phyloP scores from a whole-genome alignment of 176 grass and related monocot genomes.

The Chloris gayana region DNA sequence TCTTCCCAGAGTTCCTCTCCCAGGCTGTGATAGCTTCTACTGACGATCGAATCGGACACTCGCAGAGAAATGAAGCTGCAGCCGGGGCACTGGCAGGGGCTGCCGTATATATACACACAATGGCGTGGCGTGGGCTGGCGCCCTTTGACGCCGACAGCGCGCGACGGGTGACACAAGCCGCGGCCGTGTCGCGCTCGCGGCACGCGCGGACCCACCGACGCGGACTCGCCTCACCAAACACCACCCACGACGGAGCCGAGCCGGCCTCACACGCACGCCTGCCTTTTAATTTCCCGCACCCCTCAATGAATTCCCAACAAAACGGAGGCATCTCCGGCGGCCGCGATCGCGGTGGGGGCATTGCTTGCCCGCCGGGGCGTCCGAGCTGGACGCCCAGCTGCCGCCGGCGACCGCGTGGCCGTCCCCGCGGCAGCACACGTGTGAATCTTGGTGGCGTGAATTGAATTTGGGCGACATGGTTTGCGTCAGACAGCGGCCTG shows the following conservation, averaged over 20 bases:
- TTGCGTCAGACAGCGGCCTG: not conserved
- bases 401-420: not conserved
- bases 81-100: slow-evolving; percentile 1
- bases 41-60: no score
- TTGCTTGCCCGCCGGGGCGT: not conserved
- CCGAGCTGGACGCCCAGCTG: not conserved
- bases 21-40: not conserved
- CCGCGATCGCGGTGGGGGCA: not conserved
- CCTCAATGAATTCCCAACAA: not conserved
- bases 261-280: no score
- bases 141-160: slow-evolving; percentile 32
- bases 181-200: not conserved
- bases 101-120: slow-evolving; percentile 31
- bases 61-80: slow-evolving; percentile 6
- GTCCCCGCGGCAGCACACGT: not conserved
- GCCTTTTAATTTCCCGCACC: no score
- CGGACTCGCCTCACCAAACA: slow-evolving; percentile 42
- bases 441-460: slow-evolving; percentile 24
- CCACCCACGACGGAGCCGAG: not conserved
- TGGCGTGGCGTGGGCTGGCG: not conserved
- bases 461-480: slow-evolving; percentile 21
- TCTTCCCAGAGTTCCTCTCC: not conserved
- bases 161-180: slow-evolving; percentile 14
- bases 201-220: not conserved
- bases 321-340: not conserved